Percentiles rank a stretch among this genome's conserved stretches.
Conservation (phyloP, 139 green algal species). For the Edaphochlamys debaryana region DNA sequence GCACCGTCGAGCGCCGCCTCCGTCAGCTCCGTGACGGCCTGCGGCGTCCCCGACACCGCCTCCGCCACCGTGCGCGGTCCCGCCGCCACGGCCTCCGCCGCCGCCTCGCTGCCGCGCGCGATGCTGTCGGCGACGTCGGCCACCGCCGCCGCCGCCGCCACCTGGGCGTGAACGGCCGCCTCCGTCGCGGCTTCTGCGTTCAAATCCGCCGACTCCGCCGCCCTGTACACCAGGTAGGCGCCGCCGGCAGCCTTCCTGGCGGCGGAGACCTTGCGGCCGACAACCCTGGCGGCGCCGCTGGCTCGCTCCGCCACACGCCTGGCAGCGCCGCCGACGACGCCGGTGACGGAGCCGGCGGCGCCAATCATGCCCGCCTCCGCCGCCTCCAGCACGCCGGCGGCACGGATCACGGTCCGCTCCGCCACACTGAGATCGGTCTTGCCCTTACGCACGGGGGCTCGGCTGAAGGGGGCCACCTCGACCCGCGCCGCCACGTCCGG, state of each 20-base stretch:
- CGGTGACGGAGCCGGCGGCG: not conserved
- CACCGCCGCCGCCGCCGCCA: not conserved
- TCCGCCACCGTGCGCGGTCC: not conserved
- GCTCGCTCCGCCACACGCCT: too few species aligned
- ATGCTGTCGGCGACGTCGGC: not conserved
- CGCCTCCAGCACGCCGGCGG: not conserved
- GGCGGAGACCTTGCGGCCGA: too few species aligned
- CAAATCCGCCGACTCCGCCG: too few species aligned
- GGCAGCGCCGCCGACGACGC: too few species aligned
- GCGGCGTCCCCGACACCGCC: not conserved
- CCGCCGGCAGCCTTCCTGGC: too few species aligned
- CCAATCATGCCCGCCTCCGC: not conserved
- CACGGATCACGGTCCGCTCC: not conserved
- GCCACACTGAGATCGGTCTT: not conserved
- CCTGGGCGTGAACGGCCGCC: not conserved
- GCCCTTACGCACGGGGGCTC: too few species aligned
- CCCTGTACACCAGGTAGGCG: too few species aligned
- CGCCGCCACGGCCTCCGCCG: not conserved
- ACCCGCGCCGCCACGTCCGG: too few species aligned
- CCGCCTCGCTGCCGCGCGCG: not conserved
- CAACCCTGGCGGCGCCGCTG: too few species aligned
- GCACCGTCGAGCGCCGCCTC: too few species aligned
- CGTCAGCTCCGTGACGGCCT: not conserved
- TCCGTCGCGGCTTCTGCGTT: not conserved
- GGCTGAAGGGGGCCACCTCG: too few species aligned